Evolutionary conservation across 768 basidiomycete species (phyloP), one percentile per base, ranked within the genome.

Genomic region (Lentinula lateritia): DNA sequence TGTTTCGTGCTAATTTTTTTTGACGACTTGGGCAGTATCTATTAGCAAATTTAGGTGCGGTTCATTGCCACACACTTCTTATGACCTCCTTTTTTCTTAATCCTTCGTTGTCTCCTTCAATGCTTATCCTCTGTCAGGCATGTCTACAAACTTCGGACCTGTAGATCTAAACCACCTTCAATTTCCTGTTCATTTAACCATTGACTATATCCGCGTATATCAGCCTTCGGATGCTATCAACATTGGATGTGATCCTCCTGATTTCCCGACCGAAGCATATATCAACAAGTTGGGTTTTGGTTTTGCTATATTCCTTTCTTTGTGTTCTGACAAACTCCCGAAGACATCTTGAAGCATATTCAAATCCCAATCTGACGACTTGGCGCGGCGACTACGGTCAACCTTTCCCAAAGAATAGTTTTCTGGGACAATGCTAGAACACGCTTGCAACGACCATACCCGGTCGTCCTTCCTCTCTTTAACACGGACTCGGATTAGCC

Each of bases 201-300:
- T 89, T 58, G 88, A 91, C 67, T 90, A 85, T 69, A 79, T 91
- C 55, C 82, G 89, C 42, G 86, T 91, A 8, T 91, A 90, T 70
- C 89, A 90, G 69, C 80, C 80, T 20, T 71, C 75, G 61, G 71
- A 77, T 53, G 64, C 73, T 48, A 71, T 75, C 50, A 89, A 87
- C 68, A 73, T 87, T 35, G 88, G 88, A 16, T 90, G 88, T 68
- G 82, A 86, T 65, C 88, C 88, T 16, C 63, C 69, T 42, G 77
- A 81, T 48, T 81, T 74, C 66, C 88, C 90, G 2, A 91, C 90
- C 0, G 73, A 76, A 43, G 72, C 74, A 18, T 91, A 90, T 69
- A 91, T 89, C 64, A 66, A 82, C 41, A 80, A 79, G 69, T 80
- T 81, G 64, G 65, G 70, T 50, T 53, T 50, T 35, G 12, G 28